Evolutionary conservation across 1,284 basidiomycete genomes (phyloP).

Genomic region (Apiotrichum brassicae): DNA sequence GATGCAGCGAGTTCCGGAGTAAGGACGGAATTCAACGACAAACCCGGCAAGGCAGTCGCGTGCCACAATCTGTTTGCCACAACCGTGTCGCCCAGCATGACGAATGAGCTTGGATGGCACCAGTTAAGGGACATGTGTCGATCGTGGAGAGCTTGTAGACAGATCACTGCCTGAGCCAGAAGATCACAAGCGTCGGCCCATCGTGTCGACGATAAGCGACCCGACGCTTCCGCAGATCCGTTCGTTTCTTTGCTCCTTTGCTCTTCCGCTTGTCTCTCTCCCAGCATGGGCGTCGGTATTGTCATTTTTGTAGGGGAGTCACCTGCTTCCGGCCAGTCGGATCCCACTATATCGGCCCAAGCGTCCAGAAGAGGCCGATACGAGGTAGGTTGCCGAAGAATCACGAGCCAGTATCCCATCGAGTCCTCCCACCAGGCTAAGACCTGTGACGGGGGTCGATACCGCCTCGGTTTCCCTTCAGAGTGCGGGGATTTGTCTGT

Average conservation of each 20-base stretch:
- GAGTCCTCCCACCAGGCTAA: slow-evolving; percentile 37
- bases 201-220: neutral
- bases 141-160: slow-evolving; percentile 25
- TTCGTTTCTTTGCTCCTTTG: too few species aligned
- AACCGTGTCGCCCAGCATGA: slow-evolving; percentile 7
- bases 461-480: slow-evolving; percentile 4
- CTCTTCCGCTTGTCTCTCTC: too few species aligned
- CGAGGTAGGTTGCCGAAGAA: neutral
- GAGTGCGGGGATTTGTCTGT: too few species aligned
- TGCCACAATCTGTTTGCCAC: slow-evolving; percentile 15
- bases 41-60: slow-evolving; percentile 17
- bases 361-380: slow-evolving; percentile 7
- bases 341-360: slow-evolving; percentile 16
- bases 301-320: too few species aligned
- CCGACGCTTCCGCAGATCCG: neutral
- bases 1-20: slow-evolving; percentile 9
- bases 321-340: neutral
- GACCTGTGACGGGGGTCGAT: slow-evolving; percentile 7
- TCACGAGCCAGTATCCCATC: slow-evolving; percentile 26
- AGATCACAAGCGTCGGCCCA: slow-evolving; percentile 24
- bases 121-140: slow-evolving; percentile 26
- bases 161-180: slow-evolving; percentile 21
- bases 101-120: slow-evolving; percentile 27
- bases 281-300: neutral
- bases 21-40: slow-evolving; percentile 9